phyloP scores from a whole-genome alignment of 2,329 filamentous ascomycete species.

The Purpureocillium takamizusanense region DNA sequence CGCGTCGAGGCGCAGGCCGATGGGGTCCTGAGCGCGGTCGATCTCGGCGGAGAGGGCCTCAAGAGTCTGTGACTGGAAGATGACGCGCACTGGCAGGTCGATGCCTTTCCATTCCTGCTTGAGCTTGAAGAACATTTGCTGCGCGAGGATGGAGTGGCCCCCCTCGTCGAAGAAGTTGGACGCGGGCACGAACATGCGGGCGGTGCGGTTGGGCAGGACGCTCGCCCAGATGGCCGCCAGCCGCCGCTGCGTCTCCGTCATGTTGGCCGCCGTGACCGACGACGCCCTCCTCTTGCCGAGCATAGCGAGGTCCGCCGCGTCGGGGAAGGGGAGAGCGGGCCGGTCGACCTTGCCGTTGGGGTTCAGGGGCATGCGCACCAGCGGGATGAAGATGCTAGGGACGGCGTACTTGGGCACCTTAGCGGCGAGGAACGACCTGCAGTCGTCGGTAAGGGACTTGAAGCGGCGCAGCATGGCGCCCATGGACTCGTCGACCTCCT shows the following conservation, averaged over 20 bases:
- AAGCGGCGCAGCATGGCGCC: too few species aligned
- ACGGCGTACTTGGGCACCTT: conserved; percentile 25
- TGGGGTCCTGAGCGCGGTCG: too few species aligned
- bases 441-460: conserved; percentile 28
- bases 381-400: conserved; percentile 22
- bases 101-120: conserved; percentile 18
- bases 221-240: too few species aligned
- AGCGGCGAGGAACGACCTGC: conserved; percentile 43
- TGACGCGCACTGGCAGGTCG: conserved; percentile 20
- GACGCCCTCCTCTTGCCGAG: too few species aligned
- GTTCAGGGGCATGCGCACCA: conserved; percentile 54
- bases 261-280: too few species aligned
- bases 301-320: conserved; percentile 62
- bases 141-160: conserved; percentile 46
- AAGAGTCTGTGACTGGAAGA: conserved; percentile 20
- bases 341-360: conserved; percentile 77
- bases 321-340: conserved; percentile 70
- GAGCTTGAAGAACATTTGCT: conserved; percentile 61
- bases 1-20: too few species aligned
- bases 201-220: conserved; percentile 60
- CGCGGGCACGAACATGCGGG: conserved; percentile 32
- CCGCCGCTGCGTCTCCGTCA: too few species aligned
- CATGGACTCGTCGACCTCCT: conserved; percentile 41
- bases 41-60: too few species aligned
- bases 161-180: conserved; percentile 29